phyloP scores from a whole-genome alignment of 2,329 filamentous ascomycete genomes.

The Apiospora arundinis region DNA sequence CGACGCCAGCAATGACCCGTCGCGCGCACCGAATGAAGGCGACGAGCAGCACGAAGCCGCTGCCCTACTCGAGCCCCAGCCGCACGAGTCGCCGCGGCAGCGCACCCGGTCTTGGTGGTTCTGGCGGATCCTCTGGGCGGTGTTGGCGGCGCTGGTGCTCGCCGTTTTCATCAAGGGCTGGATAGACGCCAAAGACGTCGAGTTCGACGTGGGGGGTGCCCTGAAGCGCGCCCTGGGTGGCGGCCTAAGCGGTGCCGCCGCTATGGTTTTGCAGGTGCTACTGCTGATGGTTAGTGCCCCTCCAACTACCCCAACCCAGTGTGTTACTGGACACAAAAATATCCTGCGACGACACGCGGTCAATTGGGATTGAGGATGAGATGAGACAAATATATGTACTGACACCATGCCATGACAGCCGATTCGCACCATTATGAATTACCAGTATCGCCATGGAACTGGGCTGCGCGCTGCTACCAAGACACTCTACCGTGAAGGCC shows the following conservation, averaged over 20 bases:
- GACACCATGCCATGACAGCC: conserved; percentile 40
- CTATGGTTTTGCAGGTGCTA: conserved; percentile 55
- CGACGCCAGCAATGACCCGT: not conserved
- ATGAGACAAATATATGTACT: not conserved
- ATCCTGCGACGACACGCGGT: not conserved
- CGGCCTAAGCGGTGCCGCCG: conserved; percentile 53
- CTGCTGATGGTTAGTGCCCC: conserved; percentile 50
- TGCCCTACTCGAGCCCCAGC: conserved; percentile 30
- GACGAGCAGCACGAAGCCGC: conserved; percentile 30
- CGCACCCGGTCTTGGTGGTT: conserved; percentile 37
- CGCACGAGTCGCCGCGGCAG: conserved; percentile 22
- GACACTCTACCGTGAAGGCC: conserved; percentile 50
- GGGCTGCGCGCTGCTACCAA: conserved; percentile 47
- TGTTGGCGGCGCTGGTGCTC: conserved; percentile 40
- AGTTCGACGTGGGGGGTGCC: conserved; percentile 53
- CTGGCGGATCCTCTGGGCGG: conserved; percentile 46
- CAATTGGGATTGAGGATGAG: not conserved
- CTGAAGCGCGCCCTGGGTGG: conserved; percentile 52
- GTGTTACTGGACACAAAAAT: not conserved
- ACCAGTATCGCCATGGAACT: conserved; percentile 54
- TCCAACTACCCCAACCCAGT: not conserved
- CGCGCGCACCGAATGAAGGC: not conserved
- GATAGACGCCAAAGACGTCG: conserved; percentile 50
- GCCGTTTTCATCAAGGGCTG: conserved; percentile 52
- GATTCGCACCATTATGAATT: conserved; percentile 57